A percentile compares a stretch with the other conserved stretches of the same genome.
phyloP scores from a whole-genome alignment of 169 alveolate species.

The Plasmodium knowlesi region DNA sequence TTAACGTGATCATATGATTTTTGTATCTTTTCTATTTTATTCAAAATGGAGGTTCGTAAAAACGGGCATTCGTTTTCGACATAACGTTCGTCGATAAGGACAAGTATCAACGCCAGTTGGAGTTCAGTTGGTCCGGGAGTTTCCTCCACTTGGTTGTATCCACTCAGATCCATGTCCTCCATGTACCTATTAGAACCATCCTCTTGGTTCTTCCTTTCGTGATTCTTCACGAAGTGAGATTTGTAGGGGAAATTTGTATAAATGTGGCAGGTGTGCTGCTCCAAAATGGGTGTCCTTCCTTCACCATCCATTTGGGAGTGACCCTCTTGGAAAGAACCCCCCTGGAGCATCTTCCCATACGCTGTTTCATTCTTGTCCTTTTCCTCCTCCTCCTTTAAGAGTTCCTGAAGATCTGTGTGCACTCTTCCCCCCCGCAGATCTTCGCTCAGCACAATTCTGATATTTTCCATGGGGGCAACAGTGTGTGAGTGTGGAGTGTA shows the following conservation, averaged over 20 bases:
- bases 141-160: background rate
- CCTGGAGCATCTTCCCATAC: constrained; percentile 35
- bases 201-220: constrained; percentile 3
- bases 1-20: constrained; percentile 29
- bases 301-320: background rate
- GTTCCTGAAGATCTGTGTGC: background rate
- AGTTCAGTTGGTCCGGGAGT: background rate
- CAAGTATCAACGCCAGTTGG: constrained; percentile 47
- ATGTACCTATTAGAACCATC: background rate
- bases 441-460: constrained; percentile 46
- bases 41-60: background rate
- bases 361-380: constrained; percentile 32
- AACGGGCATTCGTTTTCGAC: constrained; percentile 7
- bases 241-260: constrained; percentile 51
- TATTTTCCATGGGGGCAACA: constrained; percentile 20
- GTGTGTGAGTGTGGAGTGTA: background rate
- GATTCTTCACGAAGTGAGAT: constrained; percentile 32
- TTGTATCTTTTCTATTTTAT: constrained; percentile 40
- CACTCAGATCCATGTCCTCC: background rate
- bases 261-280: constrained; percentile 26
- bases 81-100: constrained; percentile 37
- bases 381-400: constrained; percentile 35
- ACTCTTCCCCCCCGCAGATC: constrained; percentile 25
- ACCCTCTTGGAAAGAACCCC: background rate
- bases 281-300: background rate